Evolutionary conservation across 768 basidiomycete species (phyloP).

Genomic region (Cystofilobasidium capitatum): DNA sequence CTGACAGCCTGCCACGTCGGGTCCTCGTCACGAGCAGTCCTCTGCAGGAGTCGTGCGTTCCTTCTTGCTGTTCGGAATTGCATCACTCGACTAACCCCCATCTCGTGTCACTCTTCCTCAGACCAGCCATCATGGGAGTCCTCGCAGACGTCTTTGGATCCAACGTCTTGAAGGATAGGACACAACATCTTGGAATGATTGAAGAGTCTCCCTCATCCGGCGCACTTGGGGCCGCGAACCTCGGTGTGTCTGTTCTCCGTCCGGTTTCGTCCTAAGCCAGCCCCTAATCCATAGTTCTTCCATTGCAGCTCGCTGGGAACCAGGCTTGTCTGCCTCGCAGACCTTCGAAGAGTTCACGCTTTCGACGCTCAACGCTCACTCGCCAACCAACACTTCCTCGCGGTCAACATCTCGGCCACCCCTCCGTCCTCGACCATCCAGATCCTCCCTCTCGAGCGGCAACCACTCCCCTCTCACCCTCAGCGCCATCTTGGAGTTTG

Average conservation of each 20-base stretch:
- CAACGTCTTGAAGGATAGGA: constrained; percentile 47
- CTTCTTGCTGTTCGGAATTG: not conserved
- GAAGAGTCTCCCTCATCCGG: not conserved
- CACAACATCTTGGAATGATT: no score
- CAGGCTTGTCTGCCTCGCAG: not conserved
- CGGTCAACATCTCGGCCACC: not conserved
- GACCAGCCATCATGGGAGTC: constrained; percentile 68
- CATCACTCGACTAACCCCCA: not conserved
- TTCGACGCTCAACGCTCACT: not conserved
- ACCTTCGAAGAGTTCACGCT: not conserved
- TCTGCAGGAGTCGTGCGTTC: not conserved
- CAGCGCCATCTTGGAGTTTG: constrained; percentile 29
- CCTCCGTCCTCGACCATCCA: not conserved
- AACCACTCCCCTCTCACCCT: constrained; percentile 26
- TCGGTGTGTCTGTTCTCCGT: not conserved
- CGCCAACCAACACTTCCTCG: not conserved
- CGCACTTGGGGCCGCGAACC: constrained; percentile 8
- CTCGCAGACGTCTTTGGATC: constrained; percentile 76
- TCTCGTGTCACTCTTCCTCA: constrained; percentile 58
- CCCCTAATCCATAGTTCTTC: not conserved
- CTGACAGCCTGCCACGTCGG: constrained; percentile 53
- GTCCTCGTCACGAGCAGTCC: constrained; percentile 54
- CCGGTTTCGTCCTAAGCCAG: not conserved
- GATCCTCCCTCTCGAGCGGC: not conserved
- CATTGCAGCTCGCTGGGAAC: not conserved